Conservation (phyloP, 768 basidiomycete genomes). For the Sporobolomyces phaffii region DNA sequence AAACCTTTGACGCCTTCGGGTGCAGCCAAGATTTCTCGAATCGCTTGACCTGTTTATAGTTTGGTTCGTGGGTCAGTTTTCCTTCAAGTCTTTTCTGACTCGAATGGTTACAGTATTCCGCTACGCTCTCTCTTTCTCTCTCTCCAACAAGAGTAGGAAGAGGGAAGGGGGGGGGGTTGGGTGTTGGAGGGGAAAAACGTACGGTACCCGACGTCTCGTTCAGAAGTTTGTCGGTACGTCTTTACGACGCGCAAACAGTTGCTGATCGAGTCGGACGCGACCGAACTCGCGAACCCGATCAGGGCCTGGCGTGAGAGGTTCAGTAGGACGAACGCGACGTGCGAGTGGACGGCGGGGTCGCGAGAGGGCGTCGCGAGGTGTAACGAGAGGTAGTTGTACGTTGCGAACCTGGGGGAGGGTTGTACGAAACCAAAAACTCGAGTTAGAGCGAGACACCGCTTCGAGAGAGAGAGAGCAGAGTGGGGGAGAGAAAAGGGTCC, state of each 20-base stretch:
- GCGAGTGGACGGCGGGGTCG: conserved; percentile 50
- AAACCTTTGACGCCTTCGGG: conserved; percentile 69
- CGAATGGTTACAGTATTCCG: too few relatives aligned
- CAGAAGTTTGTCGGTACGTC: conserved; percentile 89
- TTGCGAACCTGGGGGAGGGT: conserved; percentile 27
- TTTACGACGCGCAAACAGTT: conserved; percentile 90
- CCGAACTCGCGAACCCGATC: conserved; percentile 82
- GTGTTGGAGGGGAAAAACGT: conserved; percentile 33
- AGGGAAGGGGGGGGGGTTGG: too few relatives aligned
- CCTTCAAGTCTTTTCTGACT: too few relatives aligned
- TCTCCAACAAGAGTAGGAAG: background rate
- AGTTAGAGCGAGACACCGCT: background rate
- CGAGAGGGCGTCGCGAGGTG: conserved; percentile 46
- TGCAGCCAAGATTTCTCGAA: conserved; percentile 70
- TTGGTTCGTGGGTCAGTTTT: too few relatives aligned
- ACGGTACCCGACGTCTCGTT: conserved; percentile 69
- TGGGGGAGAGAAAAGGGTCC: conserved; percentile 1
- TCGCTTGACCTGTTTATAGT: conserved; percentile 60
- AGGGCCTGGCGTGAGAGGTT: conserved; percentile 72
- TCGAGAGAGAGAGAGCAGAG: background rate
- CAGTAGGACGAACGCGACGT: conserved; percentile 50
- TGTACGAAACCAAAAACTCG: too few relatives aligned
- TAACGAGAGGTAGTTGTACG: conserved; percentile 35
- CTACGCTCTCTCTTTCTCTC: background rate
- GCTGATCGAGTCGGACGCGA: conserved; percentile 75